These are phyloP conservation scores for Gossypium davidsonii DNA, from an alignment of 441 rosid genomes.

Conservation along the genomic window DNA sequence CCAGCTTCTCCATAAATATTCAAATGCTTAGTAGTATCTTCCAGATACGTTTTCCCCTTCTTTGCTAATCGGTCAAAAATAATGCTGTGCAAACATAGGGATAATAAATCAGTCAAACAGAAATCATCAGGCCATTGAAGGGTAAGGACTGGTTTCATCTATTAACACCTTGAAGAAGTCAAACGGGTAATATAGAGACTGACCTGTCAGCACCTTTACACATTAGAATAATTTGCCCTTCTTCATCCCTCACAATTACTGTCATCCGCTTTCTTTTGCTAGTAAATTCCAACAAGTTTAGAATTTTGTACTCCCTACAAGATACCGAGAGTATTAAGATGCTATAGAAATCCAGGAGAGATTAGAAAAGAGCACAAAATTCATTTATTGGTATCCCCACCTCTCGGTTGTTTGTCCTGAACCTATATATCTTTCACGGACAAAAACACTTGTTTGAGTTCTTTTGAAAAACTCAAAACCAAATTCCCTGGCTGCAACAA, in stretches of 20 bases:
- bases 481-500: constrained; percentile 91
- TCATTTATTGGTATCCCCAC: constrained; percentile 28
- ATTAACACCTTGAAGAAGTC: background rate
- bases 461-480: constrained; percentile 85
- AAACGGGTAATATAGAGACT: constrained; percentile 13
- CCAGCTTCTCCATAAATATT: constrained; percentile 94
- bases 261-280: constrained; percentile 97
- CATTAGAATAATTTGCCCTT: constrained; percentile 67
- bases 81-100: constrained; percentile 49
- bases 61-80: constrained; percentile 85
- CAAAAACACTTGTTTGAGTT: constrained; percentile 73
- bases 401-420: constrained; percentile 52
- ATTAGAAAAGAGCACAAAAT: constrained; percentile 15
- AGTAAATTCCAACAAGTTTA: constrained; percentile 84
- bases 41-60: constrained; percentile 65
- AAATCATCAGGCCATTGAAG: constrained; percentile 8
- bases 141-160: background rate
- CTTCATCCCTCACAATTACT: constrained; percentile 69
- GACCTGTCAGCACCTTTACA: constrained; percentile 99
- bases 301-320: constrained; percentile 85
- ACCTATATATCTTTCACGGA: constrained; percentile 50
- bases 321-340: constrained; percentile 16
- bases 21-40: constrained; percentile 63
- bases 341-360: constrained; percentile 6
- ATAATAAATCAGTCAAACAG: constrained; percentile 15